Base-by-base conservation (phyloP, 208 protist species). In the Trypanosoma brucei region DNA sequence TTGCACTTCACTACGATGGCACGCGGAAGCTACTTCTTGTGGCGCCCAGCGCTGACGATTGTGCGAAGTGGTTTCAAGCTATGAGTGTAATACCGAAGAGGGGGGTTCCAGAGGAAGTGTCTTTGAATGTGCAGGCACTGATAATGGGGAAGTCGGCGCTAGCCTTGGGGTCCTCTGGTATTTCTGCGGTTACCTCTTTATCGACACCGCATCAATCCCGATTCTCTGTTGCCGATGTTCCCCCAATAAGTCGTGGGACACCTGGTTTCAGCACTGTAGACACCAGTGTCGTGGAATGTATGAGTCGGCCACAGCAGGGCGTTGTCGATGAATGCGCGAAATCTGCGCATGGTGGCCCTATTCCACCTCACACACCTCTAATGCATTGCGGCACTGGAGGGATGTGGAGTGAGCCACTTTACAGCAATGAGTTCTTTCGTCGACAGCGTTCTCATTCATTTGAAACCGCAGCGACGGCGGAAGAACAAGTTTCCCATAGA, bases 31-130 rank as follows among this genome's bases (percentile, higher is more conserved):
- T 75, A 1, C 55, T 66, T 3, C 55, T 79, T 3, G 65, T 71
- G 30, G 62, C 68, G 36, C 40, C 58, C 1, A 66, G 52, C 34
- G 2, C 50, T 11, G 53, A 60, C 11, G 59, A 66, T 6, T 65
- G 31, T 52, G 6, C 36, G n/a, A 8, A 40, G 34, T 79, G 74
- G 74, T 36, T 68, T 37, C n/a, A 57, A 11, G 60, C 66, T 40
- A 65, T 79, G 33, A 61, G 70, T 11, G 34, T 67, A 31, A 55
- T 63, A 4, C 11, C 75, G 33, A 46, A 46, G 11, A 14, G 42
- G 42, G 42, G 42, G 11, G 42, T 14, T 22, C 22, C 22, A 11
- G 42, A 46, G 42, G 42, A 46, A 11, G 8, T 6, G 11, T 46
- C 42, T 14, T 14, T 14, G 42, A 46, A 6, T 46, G 11, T 6